These are phyloP conservation scores for Globisporangium polare DNA, from an alignment of 352 stramenopile species.

Conservation along the genomic window DNA sequence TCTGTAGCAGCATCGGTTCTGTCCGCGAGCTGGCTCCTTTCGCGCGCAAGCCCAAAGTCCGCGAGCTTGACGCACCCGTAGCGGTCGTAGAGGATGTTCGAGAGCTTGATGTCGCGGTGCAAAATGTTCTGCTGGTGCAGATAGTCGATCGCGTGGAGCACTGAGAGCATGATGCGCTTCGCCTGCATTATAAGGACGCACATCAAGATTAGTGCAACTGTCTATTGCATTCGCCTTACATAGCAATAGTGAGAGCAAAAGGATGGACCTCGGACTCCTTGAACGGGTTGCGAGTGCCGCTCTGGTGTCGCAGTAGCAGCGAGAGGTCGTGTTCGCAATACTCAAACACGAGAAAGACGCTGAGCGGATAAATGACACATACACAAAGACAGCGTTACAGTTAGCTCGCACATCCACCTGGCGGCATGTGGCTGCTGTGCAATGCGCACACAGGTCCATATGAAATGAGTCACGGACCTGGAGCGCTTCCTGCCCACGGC, in stretches of 20 bases:
- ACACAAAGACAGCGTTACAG: conserved; percentile 3
- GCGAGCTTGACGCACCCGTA: conserved; percentile 59
- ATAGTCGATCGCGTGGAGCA: conserved; percentile 66
- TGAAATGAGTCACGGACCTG: conserved; percentile 20
- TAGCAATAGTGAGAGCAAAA: neutral
- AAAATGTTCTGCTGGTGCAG: conserved; percentile 83
- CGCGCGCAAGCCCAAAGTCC: conserved; percentile 60
- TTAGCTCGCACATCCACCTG: neutral
- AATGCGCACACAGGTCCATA: neutral
- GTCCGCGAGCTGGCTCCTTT: conserved; percentile 73
- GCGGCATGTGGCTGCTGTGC: neutral
- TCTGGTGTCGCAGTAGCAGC: conserved; percentile 55
- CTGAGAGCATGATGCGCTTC: conserved; percentile 90
- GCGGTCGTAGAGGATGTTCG: conserved; percentile 92
- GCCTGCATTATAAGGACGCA: neutral
- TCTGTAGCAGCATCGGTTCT: conserved; percentile 72
- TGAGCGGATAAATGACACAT: conserved; percentile 6
- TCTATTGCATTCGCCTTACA: too few relatives aligned
- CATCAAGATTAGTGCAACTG: neutral
- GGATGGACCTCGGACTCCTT: conserved; percentile 60
- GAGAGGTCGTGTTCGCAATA: conserved; percentile 87
- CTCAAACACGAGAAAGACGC: conserved; percentile 91
- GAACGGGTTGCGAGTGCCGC: conserved; percentile 60
- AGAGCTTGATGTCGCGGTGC: conserved; percentile 95
- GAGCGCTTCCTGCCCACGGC: conserved; percentile 66